Conservation (phyloP, 352 stramenopile genomes). For the Globisporangium cystogenes region DNA sequence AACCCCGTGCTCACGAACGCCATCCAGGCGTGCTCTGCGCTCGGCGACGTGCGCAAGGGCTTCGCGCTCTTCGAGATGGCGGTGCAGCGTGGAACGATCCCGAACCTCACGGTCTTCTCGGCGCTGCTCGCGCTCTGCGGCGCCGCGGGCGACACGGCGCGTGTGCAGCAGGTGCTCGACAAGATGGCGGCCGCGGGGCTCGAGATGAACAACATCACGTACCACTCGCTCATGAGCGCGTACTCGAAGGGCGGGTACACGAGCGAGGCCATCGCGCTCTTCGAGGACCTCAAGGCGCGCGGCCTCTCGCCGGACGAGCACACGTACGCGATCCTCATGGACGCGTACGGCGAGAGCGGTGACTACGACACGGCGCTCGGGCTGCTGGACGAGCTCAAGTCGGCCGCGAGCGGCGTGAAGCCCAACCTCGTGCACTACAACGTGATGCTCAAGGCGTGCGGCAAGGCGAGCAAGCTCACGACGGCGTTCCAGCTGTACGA, state of each 20-base stretch:
- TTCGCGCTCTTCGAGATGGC: conserved; percentile 58
- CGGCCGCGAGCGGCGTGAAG: conserved; percentile 11
- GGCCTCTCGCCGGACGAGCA: conserved; percentile 42
- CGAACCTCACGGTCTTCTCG: conserved; percentile 58
- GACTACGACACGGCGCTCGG: conserved; percentile 47
- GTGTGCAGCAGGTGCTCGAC: conserved; percentile 37
- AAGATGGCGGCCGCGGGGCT: conserved; percentile 51
- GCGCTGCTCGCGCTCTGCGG: conserved; percentile 51
- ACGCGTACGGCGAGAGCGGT: conserved; percentile 47
- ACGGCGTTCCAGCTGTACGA: conserved; percentile 80
- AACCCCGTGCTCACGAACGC: conserved; percentile 53
- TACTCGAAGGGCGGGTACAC: conserved; percentile 53
- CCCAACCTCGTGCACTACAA: conserved; percentile 79
- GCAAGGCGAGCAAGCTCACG: conserved; percentile 63
- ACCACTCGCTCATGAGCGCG: conserved; percentile 65
- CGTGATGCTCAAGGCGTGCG: conserved; percentile 66
- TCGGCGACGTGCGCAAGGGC: conserved; percentile 42
- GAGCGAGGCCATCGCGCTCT: conserved; percentile 45
- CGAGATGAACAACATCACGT: conserved; percentile 65
- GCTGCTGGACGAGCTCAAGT: conserved; percentile 56
- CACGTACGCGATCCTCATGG: conserved; percentile 78
- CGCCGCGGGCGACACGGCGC: conserved; percentile 34
- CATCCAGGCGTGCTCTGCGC: conserved; percentile 48
- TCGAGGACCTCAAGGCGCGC: conserved; percentile 48
- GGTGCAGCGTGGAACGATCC: conserved; percentile 51